Base-by-base conservation (phyloP, 108 stramenopile species). In the Mediolabrus comicus region DNA sequence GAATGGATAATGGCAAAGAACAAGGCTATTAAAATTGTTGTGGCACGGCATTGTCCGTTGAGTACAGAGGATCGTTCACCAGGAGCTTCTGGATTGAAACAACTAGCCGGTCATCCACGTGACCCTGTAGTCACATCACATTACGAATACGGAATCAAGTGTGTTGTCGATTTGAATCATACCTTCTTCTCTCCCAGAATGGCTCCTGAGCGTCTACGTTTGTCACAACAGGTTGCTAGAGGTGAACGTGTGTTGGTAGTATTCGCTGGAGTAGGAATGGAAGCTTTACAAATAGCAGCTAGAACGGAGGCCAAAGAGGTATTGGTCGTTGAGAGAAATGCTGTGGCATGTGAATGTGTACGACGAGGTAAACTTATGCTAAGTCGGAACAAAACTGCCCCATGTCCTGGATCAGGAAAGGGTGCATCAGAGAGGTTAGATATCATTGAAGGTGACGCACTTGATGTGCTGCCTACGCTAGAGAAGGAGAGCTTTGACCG, bases 171-270 rank as follows among this genome's bases (percentile, higher is more conserved):
- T 66, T 65, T 95, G 13, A 76, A 88, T 22, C 80, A 84, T 32
- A 85, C 87, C 52, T 95, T 95, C 77, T 95, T 93, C 65, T 87
- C 84, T 9, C 90, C 92, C 4, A 69, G 95, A 55, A 92, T 95
- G 90, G 90, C 77, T 41, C 84, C 83, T 22, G 95, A 95, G 61
- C 80, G 95, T 38, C 59, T 92, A 3, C 77, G 95, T 28, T 83
- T 95, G 13, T 89, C 87, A 62, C 87, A 90, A 49, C 87, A 86
- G 68, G 90, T 93, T 10, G 87, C 89, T 32, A 72, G 90, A n/a
- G 90, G 90, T 3, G 92, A 95, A 67, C 62, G 79, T 26, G 90
- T 95, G 3, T 62, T 95, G 38, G 87, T 88, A 4, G 74, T 92
- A 27, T 95, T 95, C 53, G 81, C 87, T 25, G 95, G 95, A 34